Evolutionary conservation across 148 eudicot genomes (phyloP).

Genomic region (Vaccinium corymbosum): DNA sequence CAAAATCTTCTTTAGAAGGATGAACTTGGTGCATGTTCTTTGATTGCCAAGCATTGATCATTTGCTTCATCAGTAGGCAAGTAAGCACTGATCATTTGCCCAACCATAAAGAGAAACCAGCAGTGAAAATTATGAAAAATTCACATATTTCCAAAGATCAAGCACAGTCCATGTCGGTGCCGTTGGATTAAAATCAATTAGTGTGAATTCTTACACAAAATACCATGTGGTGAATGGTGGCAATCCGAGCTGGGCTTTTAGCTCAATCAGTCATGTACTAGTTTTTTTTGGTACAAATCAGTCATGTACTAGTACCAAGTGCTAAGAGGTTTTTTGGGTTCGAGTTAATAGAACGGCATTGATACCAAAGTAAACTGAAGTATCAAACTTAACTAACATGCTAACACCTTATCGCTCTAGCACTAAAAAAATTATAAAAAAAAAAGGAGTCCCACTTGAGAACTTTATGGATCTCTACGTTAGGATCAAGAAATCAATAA

Average conservation of each 20-base stretch:
- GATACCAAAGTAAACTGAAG: too few relatives aligned
- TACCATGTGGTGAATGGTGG: background rate
- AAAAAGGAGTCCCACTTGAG: background rate
- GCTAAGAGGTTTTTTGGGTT: too few relatives aligned
- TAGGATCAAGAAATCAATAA: constrained; percentile 3
- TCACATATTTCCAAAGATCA: background rate
- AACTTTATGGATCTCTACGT: background rate
- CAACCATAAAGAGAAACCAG: background rate
- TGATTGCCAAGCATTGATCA: background rate
- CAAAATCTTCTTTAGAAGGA: background rate
- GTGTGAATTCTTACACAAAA: too few relatives aligned
- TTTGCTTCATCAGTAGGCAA: background rate
- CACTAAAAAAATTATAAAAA: too few relatives aligned
- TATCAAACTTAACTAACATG: too few relatives aligned
- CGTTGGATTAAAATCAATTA: background rate
- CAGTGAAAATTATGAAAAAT: background rate
- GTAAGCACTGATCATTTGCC: background rate
- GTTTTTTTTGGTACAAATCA: too few relatives aligned
- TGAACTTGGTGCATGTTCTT: background rate
- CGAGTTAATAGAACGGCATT: too few relatives aligned
- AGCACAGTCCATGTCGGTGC: background rate
- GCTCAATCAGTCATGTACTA: too few relatives aligned
- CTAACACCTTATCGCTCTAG: too few relatives aligned
- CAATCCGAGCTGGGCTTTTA: background rate
- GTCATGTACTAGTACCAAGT: too few relatives aligned